Evolutionary conservation across 345 rosid species (phyloP), one percentile per base, ranked within the genome.

Genomic region (Salix koriyanagi): DNA sequence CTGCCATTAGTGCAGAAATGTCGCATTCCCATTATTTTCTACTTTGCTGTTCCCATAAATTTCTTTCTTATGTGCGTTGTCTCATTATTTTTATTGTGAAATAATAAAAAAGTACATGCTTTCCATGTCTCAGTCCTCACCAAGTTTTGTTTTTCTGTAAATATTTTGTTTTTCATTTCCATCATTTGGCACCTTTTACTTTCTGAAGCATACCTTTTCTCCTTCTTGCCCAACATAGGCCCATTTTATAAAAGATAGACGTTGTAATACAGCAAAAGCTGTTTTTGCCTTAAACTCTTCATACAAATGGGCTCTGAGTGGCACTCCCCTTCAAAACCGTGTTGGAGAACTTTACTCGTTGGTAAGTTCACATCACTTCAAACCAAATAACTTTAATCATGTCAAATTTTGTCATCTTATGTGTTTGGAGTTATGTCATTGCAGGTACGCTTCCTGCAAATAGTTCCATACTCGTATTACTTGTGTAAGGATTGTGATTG

Each of bases 251-350:
- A 96, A 96, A 86, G 99, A 96, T 81, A 89, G 91, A 76, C 94
- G 94, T 25, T 83, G 92, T 80, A 95, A 90, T 84, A 96, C 99
- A 72, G 97, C 98, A 50, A 96, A 79, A 87, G 98, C 97, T 14
- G 87, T 96, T 85, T 91, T 96, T 76, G 87, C 97, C 44, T 88
- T 96, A 80, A 88, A 90, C 44, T 91, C 98, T 80, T 86, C 87
- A 11, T 93, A 83, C 79, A 93, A 88, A 84, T 96, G 99, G 99
- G 97, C 98, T 80, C 69, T 96, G 79, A 96, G 99, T 70, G 99
- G 99, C 73, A 96, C 99, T 74, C 99, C 99, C 76, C 92, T 96
- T 71, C 99, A 96, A 84, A 96, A 96, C 74, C 99, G 98, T 65
- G 98, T 96, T 69, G 99, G 98, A 74, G 99, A 96, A 81, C 94